Base-by-base conservation (phyloP, 257 asterid genomes). In the Lycium barbarum region DNA sequence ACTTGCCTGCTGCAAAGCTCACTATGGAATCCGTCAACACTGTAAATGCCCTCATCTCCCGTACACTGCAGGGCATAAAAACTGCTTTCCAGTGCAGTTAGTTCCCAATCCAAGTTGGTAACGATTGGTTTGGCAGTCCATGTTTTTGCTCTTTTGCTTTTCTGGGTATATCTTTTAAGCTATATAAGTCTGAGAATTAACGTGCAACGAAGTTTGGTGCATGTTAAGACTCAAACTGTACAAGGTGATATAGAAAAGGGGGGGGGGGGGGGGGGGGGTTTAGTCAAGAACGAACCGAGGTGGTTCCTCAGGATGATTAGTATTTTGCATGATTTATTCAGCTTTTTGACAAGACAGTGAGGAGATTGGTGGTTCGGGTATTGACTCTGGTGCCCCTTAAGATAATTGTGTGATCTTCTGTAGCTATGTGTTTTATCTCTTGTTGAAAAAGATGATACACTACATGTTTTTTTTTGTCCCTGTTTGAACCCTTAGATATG, bases 211-310 rank as follows among this genome's bases (percentile, higher is more conserved):
- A 65, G 72, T 43, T 14, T 33, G 20, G 22, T 81, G 76, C 76
- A 43, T 7, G 58, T 79, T 35, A 40, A 14, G 49, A 68, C 76
- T 7, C 3, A 2, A 12, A 74, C 35, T 62, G n/a, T 63, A 70
- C 45, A 26, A 82, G 84, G 53, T 63, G 47, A 65, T 47, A 81
- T 45, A 67, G 47, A 18, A 47, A 14, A 74, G 54, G n/a, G 10
- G 72, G 89, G 86, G 83, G 70, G 89, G 86, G 83, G 70, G n/a
- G 54, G n/a, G 10, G 72, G 89, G 86, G 83, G 70, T 89, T 84
- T 93, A 92, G 97, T 94, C 97, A 92, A 93, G 99, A 94, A 89
- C 96, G 95, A 93, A 95, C 96, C 98, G 78, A 85, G 90, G 71
- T 79, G 86, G 84, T 89, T 84, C 88, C 90, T 80, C 51, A 1